Evolutionary conservation across 2,329 filamentous ascomycete genomes (phyloP).

Genomic region (Beauveria medogensis): DNA sequence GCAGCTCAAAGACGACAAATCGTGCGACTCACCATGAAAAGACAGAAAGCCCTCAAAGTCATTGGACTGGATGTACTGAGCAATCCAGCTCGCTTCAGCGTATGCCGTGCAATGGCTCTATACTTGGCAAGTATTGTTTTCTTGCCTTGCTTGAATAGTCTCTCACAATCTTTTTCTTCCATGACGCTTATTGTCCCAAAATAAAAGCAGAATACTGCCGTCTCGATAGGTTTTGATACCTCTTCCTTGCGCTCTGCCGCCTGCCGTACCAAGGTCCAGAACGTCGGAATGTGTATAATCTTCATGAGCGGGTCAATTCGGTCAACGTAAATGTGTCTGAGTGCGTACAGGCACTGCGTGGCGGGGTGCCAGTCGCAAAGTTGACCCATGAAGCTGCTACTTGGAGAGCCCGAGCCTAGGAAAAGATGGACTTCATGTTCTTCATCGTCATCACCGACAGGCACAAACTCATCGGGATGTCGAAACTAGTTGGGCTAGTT

Average conservation of each 20-base stretch:
- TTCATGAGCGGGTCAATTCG: constrained; percentile 32
- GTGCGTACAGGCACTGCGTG: not conserved
- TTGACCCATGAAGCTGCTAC: not conserved
- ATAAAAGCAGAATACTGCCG: constrained; percentile 31
- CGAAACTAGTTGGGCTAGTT: not conserved
- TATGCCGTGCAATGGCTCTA: constrained; percentile 23
- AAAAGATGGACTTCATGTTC: constrained; percentile 1
- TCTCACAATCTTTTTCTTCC: constrained; percentile 19
- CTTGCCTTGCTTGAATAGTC: constrained; percentile 23
- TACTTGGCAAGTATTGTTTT: constrained; percentile 20
- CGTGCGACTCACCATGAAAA: constrained; percentile 24
- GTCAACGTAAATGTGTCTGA: constrained; percentile 21
- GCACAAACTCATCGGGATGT: not conserved
- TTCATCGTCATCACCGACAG: not conserved
- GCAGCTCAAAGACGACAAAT: not conserved
- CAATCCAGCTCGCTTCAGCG: constrained; percentile 28
- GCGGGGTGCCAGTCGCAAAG: not conserved
- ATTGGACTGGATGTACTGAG: constrained; percentile 27
- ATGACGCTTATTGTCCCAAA: constrained; percentile 27
- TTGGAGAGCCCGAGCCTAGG: not conserved
- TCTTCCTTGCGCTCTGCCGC: constrained; percentile 10
- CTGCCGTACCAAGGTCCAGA: constrained; percentile 10
- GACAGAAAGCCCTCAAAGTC: constrained; percentile 27
- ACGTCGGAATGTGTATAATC: constrained; percentile 30
- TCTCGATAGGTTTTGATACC: constrained; percentile 29